phyloP scores from a whole-genome alignment of 1,139 yeast species.

The Yamadazyma blattariae region DNA sequence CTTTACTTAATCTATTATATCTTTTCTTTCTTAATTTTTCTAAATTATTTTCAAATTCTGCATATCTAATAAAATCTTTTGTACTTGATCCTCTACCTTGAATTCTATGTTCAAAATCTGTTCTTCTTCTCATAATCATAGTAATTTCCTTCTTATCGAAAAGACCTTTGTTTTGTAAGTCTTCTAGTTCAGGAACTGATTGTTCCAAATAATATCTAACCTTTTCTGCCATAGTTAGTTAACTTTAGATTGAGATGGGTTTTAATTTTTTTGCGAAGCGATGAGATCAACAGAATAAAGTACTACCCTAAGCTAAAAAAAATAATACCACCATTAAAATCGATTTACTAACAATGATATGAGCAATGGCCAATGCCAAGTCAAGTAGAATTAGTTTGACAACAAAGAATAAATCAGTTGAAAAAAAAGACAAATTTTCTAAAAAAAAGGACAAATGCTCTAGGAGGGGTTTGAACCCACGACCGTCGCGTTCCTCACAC shows the following conservation, averaged over 20 bases:
- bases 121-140: conserved; percentile 86
- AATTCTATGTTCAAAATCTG: conserved; percentile 92
- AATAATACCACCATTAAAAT: neutral
- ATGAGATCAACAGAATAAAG: neutral
- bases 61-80: conserved; percentile 74
- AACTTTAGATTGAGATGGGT: conserved; percentile 3
- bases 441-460: conserved; percentile 45
- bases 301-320: neutral
- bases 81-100: conserved; percentile 81
- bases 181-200: conserved; percentile 90
- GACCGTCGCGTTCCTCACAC: conserved; percentile 60
- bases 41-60: conserved; percentile 77
- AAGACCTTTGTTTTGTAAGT: conserved; percentile 74
- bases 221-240: conserved; percentile 58
- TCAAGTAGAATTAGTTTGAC: too few relatives aligned
- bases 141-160: conserved; percentile 80
- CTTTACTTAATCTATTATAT: conserved; percentile 56
- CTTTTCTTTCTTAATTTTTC: conserved; percentile 79
- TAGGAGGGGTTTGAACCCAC: conserved; percentile 58
- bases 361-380: too few relatives aligned
- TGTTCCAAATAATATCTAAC: conserved; percentile 77
- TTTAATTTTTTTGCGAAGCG: conserved; percentile 6
- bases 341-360: too few relatives aligned
- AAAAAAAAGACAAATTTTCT: too few relatives aligned
- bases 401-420: too few relatives aligned